Conservation (phyloP, 306 rosid genomes). For the Mimosa bimucronata region DNA sequence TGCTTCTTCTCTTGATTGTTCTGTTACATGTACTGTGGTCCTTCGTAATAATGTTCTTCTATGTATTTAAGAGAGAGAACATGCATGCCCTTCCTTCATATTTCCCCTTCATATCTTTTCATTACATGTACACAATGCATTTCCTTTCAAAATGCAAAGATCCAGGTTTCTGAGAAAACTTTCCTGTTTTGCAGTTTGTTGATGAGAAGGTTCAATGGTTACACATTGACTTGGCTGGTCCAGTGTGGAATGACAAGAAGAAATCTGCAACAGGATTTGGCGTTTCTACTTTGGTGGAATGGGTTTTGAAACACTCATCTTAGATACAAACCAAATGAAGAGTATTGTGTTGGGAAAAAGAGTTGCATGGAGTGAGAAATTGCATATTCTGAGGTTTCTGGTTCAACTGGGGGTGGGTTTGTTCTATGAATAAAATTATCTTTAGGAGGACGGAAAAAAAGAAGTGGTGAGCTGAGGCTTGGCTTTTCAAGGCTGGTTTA, state of each 20-base stretch:
- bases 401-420: constrained; percentile 20
- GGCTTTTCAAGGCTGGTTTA: constrained; percentile 5
- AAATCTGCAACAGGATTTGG: constrained; percentile 89
- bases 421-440: constrained; percentile 2
- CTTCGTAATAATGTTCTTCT: not conserved
- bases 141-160: not conserved
- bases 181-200: constrained; percentile 69
- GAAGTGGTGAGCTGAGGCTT: constrained; percentile 19
- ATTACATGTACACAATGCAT: not conserved
- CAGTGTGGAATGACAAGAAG: constrained; percentile 92
- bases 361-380: constrained; percentile 8
- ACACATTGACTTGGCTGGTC: constrained; percentile 98
- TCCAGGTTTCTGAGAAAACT: constrained; percentile 34
- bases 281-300: constrained; percentile 82
- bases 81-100: not conserved
- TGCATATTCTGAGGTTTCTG: constrained; percentile 27
- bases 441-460: not conserved
- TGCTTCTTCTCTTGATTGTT: not conserved
- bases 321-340: constrained; percentile 25
- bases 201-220: constrained; percentile 97
- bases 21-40: not conserved
- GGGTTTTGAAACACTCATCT: constrained; percentile 85
- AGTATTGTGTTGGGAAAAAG: not conserved
- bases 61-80: not conserved
- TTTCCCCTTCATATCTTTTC: not conserved